Evolutionary conservation across 495 filamentous ascomycete genomes (phyloP).

Genomic region (Penicillium psychrofluorescens): DNA sequence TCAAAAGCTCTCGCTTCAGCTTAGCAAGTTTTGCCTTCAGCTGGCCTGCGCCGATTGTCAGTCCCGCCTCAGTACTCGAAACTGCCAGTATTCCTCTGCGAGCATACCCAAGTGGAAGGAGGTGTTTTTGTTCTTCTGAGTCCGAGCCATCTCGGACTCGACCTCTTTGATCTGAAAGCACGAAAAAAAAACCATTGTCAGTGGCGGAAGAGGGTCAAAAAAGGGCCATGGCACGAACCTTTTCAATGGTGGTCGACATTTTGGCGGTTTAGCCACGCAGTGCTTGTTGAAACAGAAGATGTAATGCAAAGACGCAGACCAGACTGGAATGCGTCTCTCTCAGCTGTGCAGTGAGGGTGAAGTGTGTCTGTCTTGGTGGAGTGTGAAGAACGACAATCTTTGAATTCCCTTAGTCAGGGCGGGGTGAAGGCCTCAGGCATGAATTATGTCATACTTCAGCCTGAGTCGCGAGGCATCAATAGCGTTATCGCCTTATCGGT

Average conservation of each 20-base stretch:
- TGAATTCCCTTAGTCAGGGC: slow-evolving; percentile 25
- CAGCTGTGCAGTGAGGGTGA: slow-evolving; percentile 2
- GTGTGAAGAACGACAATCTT: slow-evolving; percentile 20
- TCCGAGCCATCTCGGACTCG: slow-evolving; percentile 95
- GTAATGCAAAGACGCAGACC: no score
- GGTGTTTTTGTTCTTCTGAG: slow-evolving; percentile 97
- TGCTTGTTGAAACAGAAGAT: slow-evolving; percentile 5
- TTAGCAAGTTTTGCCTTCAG: slow-evolving; percentile 98
- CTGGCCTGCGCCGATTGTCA: slow-evolving; percentile 55
- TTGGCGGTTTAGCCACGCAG: slow-evolving; percentile 34
- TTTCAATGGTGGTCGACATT: slow-evolving; percentile 95
- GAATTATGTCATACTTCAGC: slow-evolving; percentile 13
- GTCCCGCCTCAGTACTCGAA: slow-evolving; percentile 3
- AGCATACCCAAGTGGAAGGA: slow-evolving; percentile 66
- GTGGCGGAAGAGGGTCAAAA: slow-evolving; percentile 8
- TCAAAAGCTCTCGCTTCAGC: slow-evolving; percentile 90
- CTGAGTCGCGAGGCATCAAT: slow-evolving; percentile 1
- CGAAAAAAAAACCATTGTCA: slow-evolving; percentile 5
- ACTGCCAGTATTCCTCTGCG: background rate
- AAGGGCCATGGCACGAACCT: slow-evolving; percentile 48
- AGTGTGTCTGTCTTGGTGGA: no score
- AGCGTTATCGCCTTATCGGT: slow-evolving; percentile 19
- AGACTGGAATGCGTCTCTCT: slow-evolving; percentile 3
- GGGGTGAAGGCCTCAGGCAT: slow-evolving; percentile 23
- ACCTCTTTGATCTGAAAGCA: slow-evolving; percentile 84